Conservation (phyloP, 208 protist species). For the Crithidia thermophila region DNA sequence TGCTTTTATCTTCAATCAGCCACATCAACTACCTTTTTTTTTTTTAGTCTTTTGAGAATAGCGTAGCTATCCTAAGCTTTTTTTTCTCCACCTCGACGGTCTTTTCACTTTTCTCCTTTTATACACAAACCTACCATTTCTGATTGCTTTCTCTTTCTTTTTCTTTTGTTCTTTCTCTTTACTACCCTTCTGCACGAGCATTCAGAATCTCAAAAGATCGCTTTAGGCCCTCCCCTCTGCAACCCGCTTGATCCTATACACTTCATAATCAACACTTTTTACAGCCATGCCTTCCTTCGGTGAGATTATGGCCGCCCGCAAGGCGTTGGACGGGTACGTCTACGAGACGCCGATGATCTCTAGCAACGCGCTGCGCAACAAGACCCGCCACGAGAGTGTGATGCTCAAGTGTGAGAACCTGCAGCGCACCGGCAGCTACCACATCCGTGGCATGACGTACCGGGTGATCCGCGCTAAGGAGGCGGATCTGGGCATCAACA, state of each 20-base stretch:
- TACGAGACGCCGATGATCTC: slow-evolving; percentile 73
- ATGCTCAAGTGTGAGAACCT: slow-evolving; percentile 82
- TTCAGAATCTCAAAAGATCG: neutral
- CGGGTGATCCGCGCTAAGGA: slow-evolving; percentile 75
- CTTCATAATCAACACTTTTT: neutral
- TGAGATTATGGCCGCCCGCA: slow-evolving; percentile 72
- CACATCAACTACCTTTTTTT: no score
- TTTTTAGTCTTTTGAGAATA: no score
- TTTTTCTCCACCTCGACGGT: no score
- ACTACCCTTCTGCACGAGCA: neutral
- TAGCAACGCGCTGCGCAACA: slow-evolving; percentile 55
- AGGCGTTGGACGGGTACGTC: slow-evolving; percentile 58
- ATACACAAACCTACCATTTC: neutral
- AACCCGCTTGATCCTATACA: no score
- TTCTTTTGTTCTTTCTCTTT: neutral
- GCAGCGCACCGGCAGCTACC: slow-evolving; percentile 79
- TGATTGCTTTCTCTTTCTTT: neutral
- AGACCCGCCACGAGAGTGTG: slow-evolving; percentile 59
- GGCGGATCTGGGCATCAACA: slow-evolving; percentile 58
- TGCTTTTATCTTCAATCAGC: no score
- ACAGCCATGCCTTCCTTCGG: slow-evolving; percentile 37
- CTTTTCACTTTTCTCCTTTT: neutral
- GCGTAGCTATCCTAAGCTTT: no score
- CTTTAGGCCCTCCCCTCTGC: no score
- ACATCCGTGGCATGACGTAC: slow-evolving; percentile 73